phyloP scores from a whole-genome alignment of 2,329 filamentous ascomycete species.

The Pleurostoma richardsiae region DNA sequence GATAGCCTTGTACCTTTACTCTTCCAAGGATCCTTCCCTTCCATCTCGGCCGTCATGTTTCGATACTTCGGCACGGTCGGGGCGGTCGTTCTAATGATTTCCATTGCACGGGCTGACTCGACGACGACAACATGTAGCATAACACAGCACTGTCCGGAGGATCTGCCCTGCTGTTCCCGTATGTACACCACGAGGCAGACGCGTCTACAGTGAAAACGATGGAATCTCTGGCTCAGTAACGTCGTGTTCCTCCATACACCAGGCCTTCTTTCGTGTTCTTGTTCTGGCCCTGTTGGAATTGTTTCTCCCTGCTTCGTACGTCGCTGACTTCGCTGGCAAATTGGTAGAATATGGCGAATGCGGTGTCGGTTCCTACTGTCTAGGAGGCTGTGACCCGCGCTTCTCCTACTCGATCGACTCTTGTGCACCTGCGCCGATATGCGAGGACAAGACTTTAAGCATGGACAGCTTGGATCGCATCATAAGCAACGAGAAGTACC shows the following conservation, averaged over 20 bases:
- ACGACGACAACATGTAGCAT: no score
- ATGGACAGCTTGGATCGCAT: constrained; percentile 70
- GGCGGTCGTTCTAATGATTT: no score
- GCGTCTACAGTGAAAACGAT: no score
- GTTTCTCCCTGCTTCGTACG: neutral
- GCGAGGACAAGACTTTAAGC: constrained; percentile 67
- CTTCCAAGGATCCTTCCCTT: no score
- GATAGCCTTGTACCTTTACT: no score
- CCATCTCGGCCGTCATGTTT: no score
- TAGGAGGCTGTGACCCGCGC: constrained; percentile 89
- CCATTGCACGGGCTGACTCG: no score
- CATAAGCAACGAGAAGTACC: constrained; percentile 70
- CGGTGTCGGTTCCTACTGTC: constrained; percentile 88
- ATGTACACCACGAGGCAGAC: constrained; percentile 30
- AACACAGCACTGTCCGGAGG: constrained; percentile 53
- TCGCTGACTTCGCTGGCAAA: constrained; percentile 7
- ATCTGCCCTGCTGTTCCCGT: constrained; percentile 75
- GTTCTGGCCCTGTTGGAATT: neutral
- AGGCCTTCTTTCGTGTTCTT: no score
- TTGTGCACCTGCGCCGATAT: constrained; percentile 80
- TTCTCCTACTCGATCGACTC: constrained; percentile 79
- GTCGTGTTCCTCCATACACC: neutral
- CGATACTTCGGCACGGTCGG: no score
- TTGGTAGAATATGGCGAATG: constrained; percentile 81
- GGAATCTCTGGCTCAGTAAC: no score